These are phyloP conservation scores for Starmerella roubikii DNA, from an alignment of 805 yeast genomes.

Conservation along the genomic window DNA sequence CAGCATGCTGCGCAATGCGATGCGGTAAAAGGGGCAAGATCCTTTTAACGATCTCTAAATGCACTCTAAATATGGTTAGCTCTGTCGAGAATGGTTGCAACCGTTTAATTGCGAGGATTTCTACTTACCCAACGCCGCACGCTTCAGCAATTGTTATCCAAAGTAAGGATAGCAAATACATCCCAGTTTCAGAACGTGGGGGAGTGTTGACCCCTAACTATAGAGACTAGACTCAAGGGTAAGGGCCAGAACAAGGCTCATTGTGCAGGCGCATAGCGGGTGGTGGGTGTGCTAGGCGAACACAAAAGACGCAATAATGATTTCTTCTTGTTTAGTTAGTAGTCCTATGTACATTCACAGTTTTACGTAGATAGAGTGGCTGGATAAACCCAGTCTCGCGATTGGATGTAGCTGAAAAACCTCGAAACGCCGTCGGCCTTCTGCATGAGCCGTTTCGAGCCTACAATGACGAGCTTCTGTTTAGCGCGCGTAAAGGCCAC, in stretches of 20 bases:
- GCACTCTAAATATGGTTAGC: conserved; percentile 17
- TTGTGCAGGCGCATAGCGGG: neutral
- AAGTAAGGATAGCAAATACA: neutral
- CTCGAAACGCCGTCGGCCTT: conserved; percentile 15
- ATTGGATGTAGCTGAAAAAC: conserved; percentile 12
- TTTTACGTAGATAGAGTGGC: neutral
- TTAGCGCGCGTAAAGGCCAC: conserved; percentile 90
- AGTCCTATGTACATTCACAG: too few species aligned
- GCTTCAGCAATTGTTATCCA: conserved; percentile 6
- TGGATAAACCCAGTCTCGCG: conserved; percentile 10
- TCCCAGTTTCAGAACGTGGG: too few species aligned
- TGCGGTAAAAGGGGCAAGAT: conserved; percentile 24
- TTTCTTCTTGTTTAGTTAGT: too few species aligned
- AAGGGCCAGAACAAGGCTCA: neutral
- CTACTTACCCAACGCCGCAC: conserved; percentile 22
- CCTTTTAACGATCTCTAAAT: conserved; percentile 19
- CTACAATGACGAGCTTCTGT: conserved; percentile 69
- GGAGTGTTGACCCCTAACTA: too few species aligned
- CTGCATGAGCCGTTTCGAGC: conserved; percentile 41
- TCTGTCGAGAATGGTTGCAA: too few species aligned
- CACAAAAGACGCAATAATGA: too few species aligned
- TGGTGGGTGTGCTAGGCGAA: neutral
- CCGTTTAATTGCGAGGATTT: too few species aligned
- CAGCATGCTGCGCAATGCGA: conserved; percentile 23
- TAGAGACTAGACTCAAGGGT: too few species aligned